Base-by-base conservation (phyloP, 2,329 filamentous ascomycete species). In the Apiospora malaysiana region DNA sequence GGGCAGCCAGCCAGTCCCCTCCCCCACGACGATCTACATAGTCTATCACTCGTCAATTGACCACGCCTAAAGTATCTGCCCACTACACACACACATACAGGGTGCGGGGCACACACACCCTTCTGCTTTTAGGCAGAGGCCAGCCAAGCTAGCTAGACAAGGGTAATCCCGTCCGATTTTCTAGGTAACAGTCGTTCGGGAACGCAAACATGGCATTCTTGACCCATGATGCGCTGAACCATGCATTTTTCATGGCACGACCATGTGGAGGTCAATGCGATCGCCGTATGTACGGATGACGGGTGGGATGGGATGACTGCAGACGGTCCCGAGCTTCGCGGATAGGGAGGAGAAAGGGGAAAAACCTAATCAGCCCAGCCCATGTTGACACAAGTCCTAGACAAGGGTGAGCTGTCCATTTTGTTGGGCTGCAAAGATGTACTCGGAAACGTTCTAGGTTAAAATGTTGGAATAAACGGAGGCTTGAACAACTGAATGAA, bases 271-370 rank as follows among this genome's bases (percentile, higher is more conserved):
- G 46, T 23, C 43, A 8, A 23, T 56, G 51, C 27, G 27, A 21
- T 40, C 8, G 9, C 27, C 56, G 21, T 63, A n/a, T 40, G 56
- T 37, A n/a, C 56, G 56, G 56, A 14, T 40, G 56, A 59, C 51
- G 56, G 56, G 40, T 32, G 32, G 32, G 56, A 63, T 40, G 18
- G 56, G n/a, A 63, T 63, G 56, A 63, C 56, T 63, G 56, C 56
- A 63, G 56, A 23, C 32, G 18, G 18, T 63, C 37, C 56, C 56
- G 56, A 63, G 56, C 32, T 63, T 40, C 14, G 42, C 12, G 56
- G 10, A 16, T 14, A 27, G 6, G 27, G 18, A 21, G 27, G 18
- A 21, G 56, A 16, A 63, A 23, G 56, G 18, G 56, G 32, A 14
- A n/a, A 40, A 10, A 32, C 51, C 51, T 56, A 56, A 14, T 21